Conservation (phyloP, 164 flowering plant genomes). For the Stephania yunnanensis region DNA sequence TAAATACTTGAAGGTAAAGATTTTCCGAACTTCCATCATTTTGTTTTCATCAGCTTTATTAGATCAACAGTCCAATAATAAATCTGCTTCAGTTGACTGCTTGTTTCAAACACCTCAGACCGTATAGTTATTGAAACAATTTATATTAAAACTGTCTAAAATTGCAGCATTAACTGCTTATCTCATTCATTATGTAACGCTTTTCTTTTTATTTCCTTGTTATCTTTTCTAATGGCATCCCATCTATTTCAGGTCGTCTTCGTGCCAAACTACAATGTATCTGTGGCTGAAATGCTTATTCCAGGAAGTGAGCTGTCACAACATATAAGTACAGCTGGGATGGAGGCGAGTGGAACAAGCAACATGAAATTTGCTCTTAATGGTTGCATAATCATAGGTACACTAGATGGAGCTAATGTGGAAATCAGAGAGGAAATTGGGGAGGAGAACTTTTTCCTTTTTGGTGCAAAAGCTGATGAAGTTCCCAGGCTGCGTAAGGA, state of each 20-base stretch:
- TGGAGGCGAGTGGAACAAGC: slow-evolving; percentile 99
- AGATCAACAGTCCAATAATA: too few relatives aligned
- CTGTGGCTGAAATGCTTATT: slow-evolving; percentile 91
- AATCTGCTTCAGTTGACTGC: not conserved
- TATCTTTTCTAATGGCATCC: not conserved
- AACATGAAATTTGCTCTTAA: slow-evolving; percentile 98
- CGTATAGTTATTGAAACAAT: too few relatives aligned
- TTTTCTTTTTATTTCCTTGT: not conserved
- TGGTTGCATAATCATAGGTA: slow-evolving; percentile 95
- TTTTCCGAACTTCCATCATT: not conserved
- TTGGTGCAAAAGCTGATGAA: slow-evolving; percentile 91
- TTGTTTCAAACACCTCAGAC: not conserved
- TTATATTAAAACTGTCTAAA: too few relatives aligned
- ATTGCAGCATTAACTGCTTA: too few relatives aligned
- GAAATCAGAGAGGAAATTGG: slow-evolving; percentile 97
- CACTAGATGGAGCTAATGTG: slow-evolving; percentile 96
- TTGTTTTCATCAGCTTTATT: not conserved
- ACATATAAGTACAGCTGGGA: slow-evolving; percentile 97
- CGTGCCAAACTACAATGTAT: slow-evolving; percentile 95
- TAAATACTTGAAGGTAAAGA: slow-evolving; percentile 64
- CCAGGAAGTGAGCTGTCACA: slow-evolving; percentile 99
- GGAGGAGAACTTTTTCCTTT: slow-evolving; percentile 87
- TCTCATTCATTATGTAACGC: not conserved
- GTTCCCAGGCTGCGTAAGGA: slow-evolving; percentile 84
- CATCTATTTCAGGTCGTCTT: slow-evolving; percentile 65